Conservation (phyloP, 139 green algal species). For the Desmodesmus armatus region DNA sequence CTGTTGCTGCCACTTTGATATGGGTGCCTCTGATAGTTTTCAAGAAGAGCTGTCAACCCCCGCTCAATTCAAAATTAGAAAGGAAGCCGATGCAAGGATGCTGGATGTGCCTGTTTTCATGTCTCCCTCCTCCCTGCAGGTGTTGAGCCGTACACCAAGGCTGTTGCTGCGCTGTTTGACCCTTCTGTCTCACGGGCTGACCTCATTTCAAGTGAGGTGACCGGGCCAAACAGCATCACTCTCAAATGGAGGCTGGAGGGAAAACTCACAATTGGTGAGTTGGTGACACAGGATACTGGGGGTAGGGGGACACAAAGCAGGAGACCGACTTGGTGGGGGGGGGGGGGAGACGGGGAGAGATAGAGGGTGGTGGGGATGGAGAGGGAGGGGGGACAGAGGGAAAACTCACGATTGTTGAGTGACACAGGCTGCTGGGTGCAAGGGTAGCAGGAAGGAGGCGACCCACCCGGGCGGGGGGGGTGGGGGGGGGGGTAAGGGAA, state of each 20-base stretch:
- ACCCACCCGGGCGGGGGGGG: too few species aligned
- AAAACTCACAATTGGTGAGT: constrained; percentile 46
- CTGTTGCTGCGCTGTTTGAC: constrained; percentile 69
- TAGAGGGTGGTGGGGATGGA: too few species aligned
- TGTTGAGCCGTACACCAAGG: constrained; percentile 56
- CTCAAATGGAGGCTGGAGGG: constrained; percentile 64
- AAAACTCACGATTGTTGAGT: constrained; percentile 48
- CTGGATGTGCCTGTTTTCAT: neutral
- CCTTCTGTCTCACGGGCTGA: constrained; percentile 54
- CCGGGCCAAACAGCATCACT: constrained; percentile 29
- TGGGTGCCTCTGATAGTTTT: too few species aligned
- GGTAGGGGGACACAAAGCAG: too few species aligned
- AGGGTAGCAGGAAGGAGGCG: too few species aligned
- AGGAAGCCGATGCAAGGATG: neutral
- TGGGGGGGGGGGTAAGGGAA: too few species aligned
- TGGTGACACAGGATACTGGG: too few species aligned
- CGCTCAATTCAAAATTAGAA: too few species aligned
- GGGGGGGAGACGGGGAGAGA: too few species aligned
- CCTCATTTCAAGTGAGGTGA: constrained; percentile 52
- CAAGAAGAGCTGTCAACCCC: too few species aligned
- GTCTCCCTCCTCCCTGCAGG: constrained; percentile 1
- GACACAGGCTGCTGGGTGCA: too few species aligned
- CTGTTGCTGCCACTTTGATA: neutral
- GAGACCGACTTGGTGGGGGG: too few species aligned
- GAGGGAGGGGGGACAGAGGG: constrained; percentile 65